These are phyloP conservation scores for Alnus rubra DNA, from an alignment of 306 rosid species.

Conservation along the genomic window DNA sequence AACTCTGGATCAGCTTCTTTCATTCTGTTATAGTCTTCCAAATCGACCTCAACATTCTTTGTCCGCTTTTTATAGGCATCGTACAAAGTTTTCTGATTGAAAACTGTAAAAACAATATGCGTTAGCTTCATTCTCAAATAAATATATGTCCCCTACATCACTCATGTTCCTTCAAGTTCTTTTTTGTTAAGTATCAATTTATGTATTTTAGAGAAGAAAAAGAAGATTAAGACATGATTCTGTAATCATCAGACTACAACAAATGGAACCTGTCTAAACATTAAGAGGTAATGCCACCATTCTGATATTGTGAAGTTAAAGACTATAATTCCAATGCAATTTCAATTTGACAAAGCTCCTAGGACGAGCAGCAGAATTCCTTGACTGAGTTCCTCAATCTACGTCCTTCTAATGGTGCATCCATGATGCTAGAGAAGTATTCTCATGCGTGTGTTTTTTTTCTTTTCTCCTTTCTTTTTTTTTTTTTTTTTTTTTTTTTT, in stretches of 20 bases:
- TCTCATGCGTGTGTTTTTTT: neutral
- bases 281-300: neutral
- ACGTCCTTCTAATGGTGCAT: neutral
- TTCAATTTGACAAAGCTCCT: neutral
- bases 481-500: too few species aligned
- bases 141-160: neutral
- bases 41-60: slow-evolving; percentile 63
- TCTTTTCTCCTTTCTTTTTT: too few species aligned
- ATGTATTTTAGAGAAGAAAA: neutral
- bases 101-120: slow-evolving; percentile 50
- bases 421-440: neutral
- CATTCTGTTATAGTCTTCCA: slow-evolving; percentile 89
- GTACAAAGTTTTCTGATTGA: slow-evolving; percentile 86
- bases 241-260: neutral
- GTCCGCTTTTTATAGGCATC: slow-evolving; percentile 91
- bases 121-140: slow-evolving; percentile 15
- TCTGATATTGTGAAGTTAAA: neutral
- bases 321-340: neutral
- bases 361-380: neutral
- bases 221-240: neutral
- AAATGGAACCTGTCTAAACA: neutral
- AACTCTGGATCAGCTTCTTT: slow-evolving; percentile 97
- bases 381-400: neutral
- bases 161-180: neutral
- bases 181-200: neutral